Conservation (phyloP, 2,329 filamentous ascomycete genomes). For the Fusarium foetens region DNA sequence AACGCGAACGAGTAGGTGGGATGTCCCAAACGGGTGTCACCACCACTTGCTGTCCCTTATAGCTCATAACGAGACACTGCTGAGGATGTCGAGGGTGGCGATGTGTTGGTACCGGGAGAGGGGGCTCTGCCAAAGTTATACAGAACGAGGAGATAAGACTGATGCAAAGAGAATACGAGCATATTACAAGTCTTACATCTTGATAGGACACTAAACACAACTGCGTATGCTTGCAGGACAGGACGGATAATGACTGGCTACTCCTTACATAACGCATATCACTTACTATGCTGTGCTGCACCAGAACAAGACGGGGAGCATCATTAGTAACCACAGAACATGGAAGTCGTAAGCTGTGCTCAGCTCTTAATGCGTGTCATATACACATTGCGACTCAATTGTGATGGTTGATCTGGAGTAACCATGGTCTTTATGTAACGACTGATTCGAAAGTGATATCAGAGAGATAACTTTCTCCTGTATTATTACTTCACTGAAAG, state of each 20-base stretch:
- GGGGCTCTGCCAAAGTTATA: not conserved
- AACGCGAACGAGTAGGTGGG: not conserved
- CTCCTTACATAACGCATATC: not conserved
- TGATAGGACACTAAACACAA: not conserved
- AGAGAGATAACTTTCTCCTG: not conserved
- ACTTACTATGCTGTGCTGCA: not conserved
- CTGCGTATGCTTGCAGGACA: not conserved
- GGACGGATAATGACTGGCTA: not conserved
- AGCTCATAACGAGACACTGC: not conserved
- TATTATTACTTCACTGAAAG: not conserved
- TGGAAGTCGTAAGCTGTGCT: not conserved
- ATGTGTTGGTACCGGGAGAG: not conserved
- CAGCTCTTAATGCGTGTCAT: not conserved
- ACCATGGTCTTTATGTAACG: not conserved
- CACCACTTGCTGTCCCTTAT: not conserved
- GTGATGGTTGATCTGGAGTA: not conserved
- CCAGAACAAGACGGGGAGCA: not conserved
- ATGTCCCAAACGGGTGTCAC: not conserved
- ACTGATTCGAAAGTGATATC: not conserved
- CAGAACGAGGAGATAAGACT: not conserved
- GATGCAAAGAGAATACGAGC: not conserved
- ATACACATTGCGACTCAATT: not conserved
- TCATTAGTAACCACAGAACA: not conserved
- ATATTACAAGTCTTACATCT: not conserved
- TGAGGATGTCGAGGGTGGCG: not conserved